Evolutionary conservation across 495 filamentous ascomycete species (phyloP).

Genomic region (Neurospora terricola): DNA sequence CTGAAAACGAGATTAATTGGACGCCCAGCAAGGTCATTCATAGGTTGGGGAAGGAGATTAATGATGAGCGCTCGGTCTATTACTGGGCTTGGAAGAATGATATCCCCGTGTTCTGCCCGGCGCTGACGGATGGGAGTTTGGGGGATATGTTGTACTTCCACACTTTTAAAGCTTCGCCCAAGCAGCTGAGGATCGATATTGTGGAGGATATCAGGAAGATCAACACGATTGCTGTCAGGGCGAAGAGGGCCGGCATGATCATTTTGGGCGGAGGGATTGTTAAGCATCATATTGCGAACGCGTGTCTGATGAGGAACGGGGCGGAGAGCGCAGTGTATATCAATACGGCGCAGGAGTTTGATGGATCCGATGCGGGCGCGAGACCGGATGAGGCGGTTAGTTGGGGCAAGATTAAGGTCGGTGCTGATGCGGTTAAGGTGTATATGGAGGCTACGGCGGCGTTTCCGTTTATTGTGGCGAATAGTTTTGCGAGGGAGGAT

Average conservation of each 20-base stretch:
- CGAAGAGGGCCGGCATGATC: slow-evolving; percentile 81
- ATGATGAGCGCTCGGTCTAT: slow-evolving; percentile 75
- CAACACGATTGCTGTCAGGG: slow-evolving; percentile 79
- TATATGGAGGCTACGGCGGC: slow-evolving; percentile 87
- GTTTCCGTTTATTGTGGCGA: slow-evolving; percentile 91
- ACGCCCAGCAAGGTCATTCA: slow-evolving; percentile 82
- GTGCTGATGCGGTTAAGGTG: slow-evolving; percentile 82
- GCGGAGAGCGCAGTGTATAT: slow-evolving; percentile 95
- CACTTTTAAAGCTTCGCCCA: slow-evolving; percentile 75
- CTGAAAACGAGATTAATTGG: slow-evolving; percentile 70
- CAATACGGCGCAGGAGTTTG: slow-evolving; percentile 93
- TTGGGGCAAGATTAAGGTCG: slow-evolving; percentile 94
- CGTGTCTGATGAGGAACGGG: slow-evolving; percentile 91
- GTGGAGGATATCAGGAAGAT: slow-evolving; percentile 81
- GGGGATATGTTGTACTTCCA: slow-evolving; percentile 99
- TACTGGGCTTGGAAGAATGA: slow-evolving; percentile 93
- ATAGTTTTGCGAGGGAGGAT: slow-evolving; percentile 68
- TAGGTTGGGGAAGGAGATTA: slow-evolving; percentile 82
- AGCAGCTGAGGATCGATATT: slow-evolving; percentile 72
- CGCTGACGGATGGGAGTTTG: slow-evolving; percentile 85
- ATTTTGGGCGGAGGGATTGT: slow-evolving; percentile 87
- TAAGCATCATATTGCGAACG: slow-evolving; percentile 97
- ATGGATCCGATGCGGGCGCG: slow-evolving; percentile 92
- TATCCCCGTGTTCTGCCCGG: slow-evolving; percentile 94
- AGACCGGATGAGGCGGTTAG: slow-evolving; percentile 93